Conservation (phyloP, 179 eudicot species). For the Spinacia oleracea region DNA sequence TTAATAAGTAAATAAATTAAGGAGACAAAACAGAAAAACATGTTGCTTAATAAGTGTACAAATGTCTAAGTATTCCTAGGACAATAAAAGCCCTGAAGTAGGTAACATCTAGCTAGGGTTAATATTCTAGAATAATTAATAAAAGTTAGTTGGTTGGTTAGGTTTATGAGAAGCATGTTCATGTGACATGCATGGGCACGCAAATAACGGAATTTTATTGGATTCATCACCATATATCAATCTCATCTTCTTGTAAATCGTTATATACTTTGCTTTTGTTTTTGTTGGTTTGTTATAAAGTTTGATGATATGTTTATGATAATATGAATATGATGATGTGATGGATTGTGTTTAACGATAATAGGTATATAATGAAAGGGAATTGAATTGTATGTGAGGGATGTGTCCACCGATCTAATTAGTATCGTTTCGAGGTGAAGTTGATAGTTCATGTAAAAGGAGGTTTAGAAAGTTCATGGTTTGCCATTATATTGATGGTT, state of each 20-base stretch:
- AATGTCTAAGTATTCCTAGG: background rate
- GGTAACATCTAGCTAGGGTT: background rate
- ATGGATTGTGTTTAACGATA: background rate
- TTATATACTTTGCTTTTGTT: background rate
- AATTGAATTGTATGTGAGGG: constrained; percentile 7
- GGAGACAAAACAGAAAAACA: background rate
- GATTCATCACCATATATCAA: constrained; percentile 9
- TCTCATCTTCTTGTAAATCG: constrained; percentile 20
- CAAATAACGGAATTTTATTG: constrained; percentile 7
- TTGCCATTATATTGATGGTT: background rate
- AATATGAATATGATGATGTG: background rate
- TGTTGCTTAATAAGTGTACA: background rate
- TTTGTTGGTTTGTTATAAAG: background rate
- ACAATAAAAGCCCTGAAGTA: background rate
- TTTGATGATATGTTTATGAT: background rate
- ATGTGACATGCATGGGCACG: constrained; percentile 2
- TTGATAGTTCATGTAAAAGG: background rate
- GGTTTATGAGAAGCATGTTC: constrained; percentile 14
- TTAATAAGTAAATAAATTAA: background rate
- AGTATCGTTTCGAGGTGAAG: background rate
- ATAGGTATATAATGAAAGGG: background rate
- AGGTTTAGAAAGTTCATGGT: background rate
- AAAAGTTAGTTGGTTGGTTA: constrained; percentile 2
- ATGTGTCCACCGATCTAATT: background rate
- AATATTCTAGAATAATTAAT: constrained; percentile 5